Conservation (phyloP, 1,139 yeast species). For the Yamadazyma trypodendri region DNA sequence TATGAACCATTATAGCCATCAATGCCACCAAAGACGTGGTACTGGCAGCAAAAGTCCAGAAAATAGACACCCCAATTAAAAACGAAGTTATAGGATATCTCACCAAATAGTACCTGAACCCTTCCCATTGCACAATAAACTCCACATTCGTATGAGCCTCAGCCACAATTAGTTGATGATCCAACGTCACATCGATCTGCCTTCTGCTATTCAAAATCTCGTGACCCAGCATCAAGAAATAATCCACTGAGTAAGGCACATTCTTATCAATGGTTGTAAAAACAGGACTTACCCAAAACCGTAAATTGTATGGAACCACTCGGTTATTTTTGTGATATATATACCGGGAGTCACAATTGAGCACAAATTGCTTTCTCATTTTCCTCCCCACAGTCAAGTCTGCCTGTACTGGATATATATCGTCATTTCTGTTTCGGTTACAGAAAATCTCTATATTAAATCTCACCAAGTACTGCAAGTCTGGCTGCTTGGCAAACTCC, state of each 20-base stretch:
- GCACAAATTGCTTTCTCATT: conserved; percentile 15
- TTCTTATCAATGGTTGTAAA: conserved; percentile 23
- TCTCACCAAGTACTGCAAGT: conserved; percentile 14
- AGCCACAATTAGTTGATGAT: conserved; percentile 10
- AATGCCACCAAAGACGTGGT: conserved; percentile 27
- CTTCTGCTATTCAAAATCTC: background rate
- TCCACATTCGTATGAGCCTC: conserved; percentile 16
- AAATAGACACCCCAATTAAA: conserved; percentile 46
- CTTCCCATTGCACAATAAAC: conserved; percentile 44
- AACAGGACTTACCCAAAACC: conserved; percentile 40
- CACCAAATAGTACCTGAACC: conserved; percentile 57
- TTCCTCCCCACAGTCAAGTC: conserved; percentile 2
- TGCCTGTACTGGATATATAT: conserved; percentile 13
- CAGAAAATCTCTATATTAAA: conserved; percentile 18
- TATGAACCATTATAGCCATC: background rate
- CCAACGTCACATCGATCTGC: background rate
- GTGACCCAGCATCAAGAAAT: conserved; percentile 5
- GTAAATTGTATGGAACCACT: conserved; percentile 35
- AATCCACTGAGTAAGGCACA: conserved; percentile 14
- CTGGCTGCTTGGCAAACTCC: conserved; percentile 11
- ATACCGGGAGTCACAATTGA: conserved; percentile 32
- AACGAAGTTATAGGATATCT: conserved; percentile 48
- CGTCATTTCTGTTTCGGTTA: conserved; percentile 18
- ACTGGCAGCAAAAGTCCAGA: conserved; percentile 46
- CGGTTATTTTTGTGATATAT: conserved; percentile 30